A percentile compares a stretch with the other conserved stretches of the same genome.
phyloP scores from a whole-genome alignment of 2,329 filamentous ascomycete genomes.

The Mycosphaerella arachidis region DNA sequence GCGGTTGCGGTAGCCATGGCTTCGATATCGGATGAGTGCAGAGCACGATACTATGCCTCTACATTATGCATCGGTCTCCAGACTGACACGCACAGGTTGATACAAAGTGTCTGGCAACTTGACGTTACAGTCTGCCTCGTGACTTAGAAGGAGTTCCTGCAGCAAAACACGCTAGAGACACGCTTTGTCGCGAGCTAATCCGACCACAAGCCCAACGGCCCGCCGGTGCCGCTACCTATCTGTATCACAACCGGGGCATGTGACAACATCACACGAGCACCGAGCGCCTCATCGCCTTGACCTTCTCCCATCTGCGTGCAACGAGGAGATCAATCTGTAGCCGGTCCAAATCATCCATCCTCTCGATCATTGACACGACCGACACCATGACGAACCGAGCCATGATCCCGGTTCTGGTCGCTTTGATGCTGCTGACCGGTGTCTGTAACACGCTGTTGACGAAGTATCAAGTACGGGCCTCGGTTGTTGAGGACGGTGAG shows the following conservation, averaged over 20 bases:
- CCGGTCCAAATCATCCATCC: neutral
- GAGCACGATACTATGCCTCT: no score
- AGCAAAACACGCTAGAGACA: neutral
- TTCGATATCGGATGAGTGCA: neutral
- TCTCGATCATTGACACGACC: neutral
- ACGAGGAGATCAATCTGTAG: neutral
- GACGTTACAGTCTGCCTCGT: neutral
- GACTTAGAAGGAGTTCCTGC: neutral
- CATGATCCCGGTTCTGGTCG: conserved; percentile 78
- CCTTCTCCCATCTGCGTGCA: neutral
- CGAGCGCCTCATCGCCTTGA: neutral
- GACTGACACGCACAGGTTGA: neutral
- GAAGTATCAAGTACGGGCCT: conserved; percentile 74
- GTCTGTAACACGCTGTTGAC: conserved; percentile 96
- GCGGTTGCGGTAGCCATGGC: neutral
- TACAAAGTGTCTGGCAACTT: neutral
- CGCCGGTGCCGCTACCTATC: neutral
- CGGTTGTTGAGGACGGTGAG: neutral
- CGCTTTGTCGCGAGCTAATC: neutral
- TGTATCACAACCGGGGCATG: conserved; percentile 4
- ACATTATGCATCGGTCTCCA: no score
- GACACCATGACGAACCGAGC: conserved; percentile 56
- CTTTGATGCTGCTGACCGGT: conserved; percentile 93
- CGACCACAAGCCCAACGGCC: neutral
- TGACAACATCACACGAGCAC: conserved; percentile 10